Base-by-base conservation (phyloP, 345 rosid species). In the Carallia brachiata region DNA sequence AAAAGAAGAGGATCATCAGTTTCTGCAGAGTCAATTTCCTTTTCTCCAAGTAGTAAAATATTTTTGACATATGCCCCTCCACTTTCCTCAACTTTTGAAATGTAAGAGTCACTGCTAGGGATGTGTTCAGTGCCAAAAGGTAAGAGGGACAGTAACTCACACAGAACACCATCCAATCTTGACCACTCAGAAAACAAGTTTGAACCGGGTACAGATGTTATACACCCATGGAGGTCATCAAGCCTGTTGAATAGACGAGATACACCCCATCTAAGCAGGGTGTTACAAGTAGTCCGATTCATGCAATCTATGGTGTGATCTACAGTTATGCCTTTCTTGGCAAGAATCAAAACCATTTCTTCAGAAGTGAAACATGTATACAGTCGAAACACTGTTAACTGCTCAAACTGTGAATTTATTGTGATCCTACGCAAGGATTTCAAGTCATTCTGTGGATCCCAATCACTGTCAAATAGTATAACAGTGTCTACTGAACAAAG, bases 51-150 rank as follows among this genome's bases (percentile, higher is more conserved):
- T 23, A 57, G 64, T 36, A 56, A 67, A 61, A 39, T 57, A 4
- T 57, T 56, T 66, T 32, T 39, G 10, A 4, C n/a, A 36, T 67
- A 66, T 50, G 17, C 55, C 56, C 52, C 57, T 10, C 9, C 56
- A 39, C 37, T 50, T 8, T 34, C 23, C 34, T 70, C 61, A 56
- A 63, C 76, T 67, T 77, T 47, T 19, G 72, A 66, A 56, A 77
- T 71, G 34, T 71, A 44, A 4, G 69, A 67, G 31, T 27, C 36
- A 54, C 12, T 56, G 30, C 27, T 58, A 63, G 65, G 47, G 3
- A 63, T 58, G 58, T 18, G 37, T 66, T 71, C 69, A 34, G 48
- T 27, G 12, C 47, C 53, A 61, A 55, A 48, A 61, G 56, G 65
- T 55, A 71, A 54, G n/a, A 53, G 61, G 15, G 40, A 50, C 36